These are phyloP conservation scores for Aspergillus eucalypticola DNA, from an alignment of 2,329 filamentous ascomycete genomes.

Conservation along the genomic window DNA sequence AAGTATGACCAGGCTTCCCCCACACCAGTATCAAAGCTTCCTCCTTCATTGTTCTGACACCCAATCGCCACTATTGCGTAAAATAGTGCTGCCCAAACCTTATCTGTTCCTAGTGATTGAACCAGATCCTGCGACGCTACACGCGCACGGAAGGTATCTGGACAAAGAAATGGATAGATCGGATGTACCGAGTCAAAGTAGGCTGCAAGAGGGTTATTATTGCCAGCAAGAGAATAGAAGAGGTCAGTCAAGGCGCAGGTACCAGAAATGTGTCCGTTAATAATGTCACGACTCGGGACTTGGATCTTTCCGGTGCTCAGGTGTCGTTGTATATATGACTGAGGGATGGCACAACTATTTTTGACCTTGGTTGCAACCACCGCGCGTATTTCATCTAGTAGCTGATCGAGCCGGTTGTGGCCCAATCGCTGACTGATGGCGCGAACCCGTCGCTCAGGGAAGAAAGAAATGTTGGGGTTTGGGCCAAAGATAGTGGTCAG, in stretches of 20 bases:
- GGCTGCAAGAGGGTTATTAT: constrained; percentile 18
- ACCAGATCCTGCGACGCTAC: constrained; percentile 51
- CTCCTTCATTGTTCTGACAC: constrained; percentile 36
- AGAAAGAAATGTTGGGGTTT: constrained; percentile 14
- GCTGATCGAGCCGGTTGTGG: constrained; percentile 7
- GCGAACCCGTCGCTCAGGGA: constrained; percentile 6
- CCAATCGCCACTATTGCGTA: constrained; percentile 40
- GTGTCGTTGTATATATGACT: neutral
- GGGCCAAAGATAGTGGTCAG: constrained; percentile 3
- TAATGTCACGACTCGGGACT: neutral
- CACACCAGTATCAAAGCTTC: constrained; percentile 41
- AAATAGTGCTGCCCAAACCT: constrained; percentile 48
- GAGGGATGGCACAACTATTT: neutral
- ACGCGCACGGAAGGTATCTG: constrained; percentile 34
- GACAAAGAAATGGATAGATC: constrained; percentile 44
- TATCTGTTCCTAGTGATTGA: constrained; percentile 53
- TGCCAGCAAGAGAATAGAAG: too few species aligned
- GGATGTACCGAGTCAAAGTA: constrained; percentile 45
- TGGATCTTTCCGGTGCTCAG: neutral
- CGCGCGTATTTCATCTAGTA: constrained; percentile 8
- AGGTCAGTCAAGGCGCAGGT: too few species aligned
- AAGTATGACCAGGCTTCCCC: constrained; percentile 39
- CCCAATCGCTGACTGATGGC: constrained; percentile 10
- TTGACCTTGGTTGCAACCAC: constrained; percentile 11
- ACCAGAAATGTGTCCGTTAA: neutral